Conservation (phyloP, 2,329 filamentous ascomycete species). For the Trichoderma lentiforme region DNA sequence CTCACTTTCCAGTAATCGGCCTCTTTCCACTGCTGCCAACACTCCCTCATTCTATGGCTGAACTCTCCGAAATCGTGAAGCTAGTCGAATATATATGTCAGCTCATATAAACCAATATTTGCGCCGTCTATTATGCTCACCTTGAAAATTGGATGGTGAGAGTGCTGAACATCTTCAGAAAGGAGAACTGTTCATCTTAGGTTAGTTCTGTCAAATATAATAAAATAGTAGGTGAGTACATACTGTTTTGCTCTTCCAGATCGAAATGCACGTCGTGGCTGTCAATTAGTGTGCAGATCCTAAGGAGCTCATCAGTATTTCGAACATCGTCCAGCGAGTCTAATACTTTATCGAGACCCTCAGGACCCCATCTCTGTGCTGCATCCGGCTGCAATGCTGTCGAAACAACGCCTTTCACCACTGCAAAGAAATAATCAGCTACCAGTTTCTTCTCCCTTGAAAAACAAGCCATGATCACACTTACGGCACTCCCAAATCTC, state of each 20-base stretch:
- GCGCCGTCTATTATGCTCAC: slow-evolving; percentile 4
- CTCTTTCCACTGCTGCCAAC: slow-evolving; percentile 20
- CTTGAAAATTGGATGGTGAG: slow-evolving; percentile 27
- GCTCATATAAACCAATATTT: neutral
- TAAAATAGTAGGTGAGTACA: neutral
- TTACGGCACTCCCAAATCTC: slow-evolving; percentile 32
- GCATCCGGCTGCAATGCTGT: slow-evolving; percentile 27
- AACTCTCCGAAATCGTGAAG: slow-evolving; percentile 30
- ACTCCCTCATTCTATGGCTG: slow-evolving; percentile 22
- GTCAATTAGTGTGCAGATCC: slow-evolving; percentile 15
- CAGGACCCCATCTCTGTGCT: neutral
- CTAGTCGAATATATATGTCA: slow-evolving; percentile 16
- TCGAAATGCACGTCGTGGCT: slow-evolving; percentile 31
- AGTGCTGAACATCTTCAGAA: slow-evolving; percentile 20
- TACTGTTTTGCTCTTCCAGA: slow-evolving; percentile 32
- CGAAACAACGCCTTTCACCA: slow-evolving; percentile 28
- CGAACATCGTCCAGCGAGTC: neutral
- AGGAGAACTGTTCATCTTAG: slow-evolving; percentile 23
- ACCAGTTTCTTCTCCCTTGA: neutral
- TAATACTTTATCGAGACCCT: slow-evolving; percentile 11
- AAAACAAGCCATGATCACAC: neutral
- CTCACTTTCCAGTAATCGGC: slow-evolving; percentile 22
- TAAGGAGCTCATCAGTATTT: neutral
- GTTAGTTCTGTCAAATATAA: slow-evolving; percentile 6
- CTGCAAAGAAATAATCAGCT: slow-evolving; percentile 22